These are phyloP conservation scores for Heliamphora exappendiculata DNA, from an alignment of 148 eudicot genomes.

Conservation along the genomic window DNA sequence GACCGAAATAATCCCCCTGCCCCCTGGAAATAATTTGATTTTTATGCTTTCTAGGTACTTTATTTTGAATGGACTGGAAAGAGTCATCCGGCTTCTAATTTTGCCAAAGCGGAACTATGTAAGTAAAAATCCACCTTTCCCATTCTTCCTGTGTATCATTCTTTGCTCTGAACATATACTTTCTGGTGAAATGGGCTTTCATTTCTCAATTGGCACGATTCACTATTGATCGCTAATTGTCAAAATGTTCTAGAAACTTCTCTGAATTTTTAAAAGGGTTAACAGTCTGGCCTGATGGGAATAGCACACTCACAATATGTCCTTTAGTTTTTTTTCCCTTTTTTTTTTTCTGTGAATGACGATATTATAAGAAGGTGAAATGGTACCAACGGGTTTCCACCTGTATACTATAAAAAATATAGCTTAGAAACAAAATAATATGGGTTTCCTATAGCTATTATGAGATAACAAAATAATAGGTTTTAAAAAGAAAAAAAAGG, in stretches of 20 bases:
- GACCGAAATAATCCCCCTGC: not conserved
- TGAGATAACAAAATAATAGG: not conserved
- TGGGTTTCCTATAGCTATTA: not conserved
- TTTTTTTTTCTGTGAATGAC: not conserved
- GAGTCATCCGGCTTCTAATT: constrained; percentile 69
- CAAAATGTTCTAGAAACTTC: not conserved
- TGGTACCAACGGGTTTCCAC: not conserved
- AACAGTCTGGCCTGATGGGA: not conserved
- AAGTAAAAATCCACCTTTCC: constrained; percentile 26
- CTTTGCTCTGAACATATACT: not conserved
- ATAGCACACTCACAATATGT: not conserved
- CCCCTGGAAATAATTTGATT: not conserved
- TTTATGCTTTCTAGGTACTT: constrained; percentile 51
- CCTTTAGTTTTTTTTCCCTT: not conserved
- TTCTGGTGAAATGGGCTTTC: not conserved
- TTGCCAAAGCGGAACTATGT: constrained; percentile 90
- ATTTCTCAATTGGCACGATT: not conserved
- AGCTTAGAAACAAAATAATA: no score
- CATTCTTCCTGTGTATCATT: not conserved
- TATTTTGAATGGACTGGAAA: constrained; percentile 84
- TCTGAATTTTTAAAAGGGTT: not conserved
- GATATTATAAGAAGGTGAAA: not conserved
- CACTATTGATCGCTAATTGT: not conserved
- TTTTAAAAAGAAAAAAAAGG: not conserved
- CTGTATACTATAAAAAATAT: not conserved